Base-by-base conservation (phyloP, 345 rosid genomes). In the Populus davidiana region DNA sequence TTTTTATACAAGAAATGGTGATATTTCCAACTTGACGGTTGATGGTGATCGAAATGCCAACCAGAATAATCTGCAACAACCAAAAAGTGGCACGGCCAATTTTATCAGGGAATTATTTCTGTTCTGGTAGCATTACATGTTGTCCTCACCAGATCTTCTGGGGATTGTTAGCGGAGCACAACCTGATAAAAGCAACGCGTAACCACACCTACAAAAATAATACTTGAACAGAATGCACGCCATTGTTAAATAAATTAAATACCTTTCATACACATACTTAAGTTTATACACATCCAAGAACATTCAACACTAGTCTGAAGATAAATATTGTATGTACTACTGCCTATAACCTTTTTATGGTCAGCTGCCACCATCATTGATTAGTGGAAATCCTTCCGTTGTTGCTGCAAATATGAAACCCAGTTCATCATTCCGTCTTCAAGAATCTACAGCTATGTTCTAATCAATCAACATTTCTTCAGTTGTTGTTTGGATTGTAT, bases 381-480 rank as follows among this genome's bases (percentile, higher is more conserved):
- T 25, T 70, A 23, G 23, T 70, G 61, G 12, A 18, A 70, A 2
- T 47, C 23, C 13, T 70, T 33, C 18, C 73, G 29, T 63, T 27
- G 18, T 41, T 44, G 5, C 27, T 56, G 5, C 3, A 75, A 12
- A 75, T 75, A 47, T 31, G 35, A 44, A 36, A 5, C 39, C 36
- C 49, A 13, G 38, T 8, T 66, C 70, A 33, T 41, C 18, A 27
- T 23, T 41, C 69, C 77, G 5, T 64, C 2, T 49, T 36, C 74
- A 71, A 73, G 16, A 66, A 17, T 36, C 20, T 4, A 23, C 27
- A 44, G 21, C 3, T 49, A 41, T 14, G 41, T 75, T 81, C 83
- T 91, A 94, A 83, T 91, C 98, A 74, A 96, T 91, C 39, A 95
- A 82, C 97, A 95, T 95, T 66, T 93, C 87, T 52, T 86, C 93